Conservation (phyloP, 441 rosid genomes). For the Populus hybrid region DNA sequence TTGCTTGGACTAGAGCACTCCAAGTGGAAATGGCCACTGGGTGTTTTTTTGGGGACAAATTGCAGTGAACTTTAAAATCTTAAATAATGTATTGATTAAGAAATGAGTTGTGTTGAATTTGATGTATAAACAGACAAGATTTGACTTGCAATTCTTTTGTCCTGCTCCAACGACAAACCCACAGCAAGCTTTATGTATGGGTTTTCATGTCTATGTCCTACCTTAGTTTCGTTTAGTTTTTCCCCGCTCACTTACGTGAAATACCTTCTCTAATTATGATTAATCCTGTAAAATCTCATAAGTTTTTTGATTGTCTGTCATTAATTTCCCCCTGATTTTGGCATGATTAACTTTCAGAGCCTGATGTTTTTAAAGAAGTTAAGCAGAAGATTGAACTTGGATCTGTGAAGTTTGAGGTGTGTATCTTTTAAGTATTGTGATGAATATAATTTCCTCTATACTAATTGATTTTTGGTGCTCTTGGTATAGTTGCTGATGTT, state of each 20-base stretch:
- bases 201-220: too few relatives aligned
- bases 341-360: constrained; percentile 59
- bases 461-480: not conserved
- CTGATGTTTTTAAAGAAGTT: constrained; percentile 89
- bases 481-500: too few relatives aligned
- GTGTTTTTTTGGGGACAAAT: too few relatives aligned
- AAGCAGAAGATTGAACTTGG: constrained; percentile 91
- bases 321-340: not conserved
- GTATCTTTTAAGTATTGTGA: constrained; percentile 13
- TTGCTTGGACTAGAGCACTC: too few relatives aligned
- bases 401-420: constrained; percentile 92
- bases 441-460: not conserved
- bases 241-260: too few relatives aligned
- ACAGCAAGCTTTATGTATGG: not conserved
- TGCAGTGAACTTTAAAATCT: not conserved
- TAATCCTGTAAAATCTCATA: too few relatives aligned
- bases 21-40: too few relatives aligned
- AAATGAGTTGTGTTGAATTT: not conserved
- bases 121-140: not conserved
- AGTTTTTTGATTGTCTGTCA: too few relatives aligned
- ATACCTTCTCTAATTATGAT: too few relatives aligned
- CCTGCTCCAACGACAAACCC: not conserved
- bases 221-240: too few relatives aligned
- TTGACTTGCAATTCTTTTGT: not conserved
- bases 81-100: not conserved